Conservation (phyloP, 78 protist species). For the Diacronema lutheri region DNA sequence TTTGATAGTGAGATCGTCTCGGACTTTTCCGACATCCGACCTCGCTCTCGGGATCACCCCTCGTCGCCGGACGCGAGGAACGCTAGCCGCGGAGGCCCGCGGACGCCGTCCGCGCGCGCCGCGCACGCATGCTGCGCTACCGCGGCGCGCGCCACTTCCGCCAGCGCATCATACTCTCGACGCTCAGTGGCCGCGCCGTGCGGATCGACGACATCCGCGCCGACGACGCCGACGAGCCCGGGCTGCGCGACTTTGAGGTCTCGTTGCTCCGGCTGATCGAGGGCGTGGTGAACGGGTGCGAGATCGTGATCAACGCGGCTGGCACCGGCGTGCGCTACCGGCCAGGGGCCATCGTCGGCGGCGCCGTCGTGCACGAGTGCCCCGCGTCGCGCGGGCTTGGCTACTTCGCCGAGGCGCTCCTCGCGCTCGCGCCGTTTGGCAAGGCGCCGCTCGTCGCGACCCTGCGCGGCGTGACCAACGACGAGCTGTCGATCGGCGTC, state of each 20-base stretch:
- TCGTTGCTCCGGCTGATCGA: constrained; percentile 58
- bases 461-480: constrained; percentile 42
- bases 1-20: too few species aligned
- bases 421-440: constrained; percentile 81
- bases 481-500: constrained; percentile 17
- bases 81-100: too few species aligned
- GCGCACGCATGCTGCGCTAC: constrained; percentile 20
- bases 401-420: constrained; percentile 79
- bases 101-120: too few species aligned
- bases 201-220: constrained; percentile 39
- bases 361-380: constrained; percentile 58
- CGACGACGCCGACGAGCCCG: constrained; percentile 18
- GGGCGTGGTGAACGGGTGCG: constrained; percentile 61
- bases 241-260: constrained; percentile 58
- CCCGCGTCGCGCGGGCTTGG: constrained; percentile 43
- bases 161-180: constrained; percentile 30
- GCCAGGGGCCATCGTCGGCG: constrained; percentile 74
- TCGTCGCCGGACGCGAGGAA: too few species aligned
- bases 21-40: too few species aligned
- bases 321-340: constrained; percentile 39
- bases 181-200: constrained; percentile 4
- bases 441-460: constrained; percentile 62
- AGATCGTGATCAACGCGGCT: constrained; percentile 51
- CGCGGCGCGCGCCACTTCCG: constrained; percentile 25
- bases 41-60: too few species aligned